phyloP scores from a whole-genome alignment of 208 protist genomes.

The Leishmania major region DNA sequence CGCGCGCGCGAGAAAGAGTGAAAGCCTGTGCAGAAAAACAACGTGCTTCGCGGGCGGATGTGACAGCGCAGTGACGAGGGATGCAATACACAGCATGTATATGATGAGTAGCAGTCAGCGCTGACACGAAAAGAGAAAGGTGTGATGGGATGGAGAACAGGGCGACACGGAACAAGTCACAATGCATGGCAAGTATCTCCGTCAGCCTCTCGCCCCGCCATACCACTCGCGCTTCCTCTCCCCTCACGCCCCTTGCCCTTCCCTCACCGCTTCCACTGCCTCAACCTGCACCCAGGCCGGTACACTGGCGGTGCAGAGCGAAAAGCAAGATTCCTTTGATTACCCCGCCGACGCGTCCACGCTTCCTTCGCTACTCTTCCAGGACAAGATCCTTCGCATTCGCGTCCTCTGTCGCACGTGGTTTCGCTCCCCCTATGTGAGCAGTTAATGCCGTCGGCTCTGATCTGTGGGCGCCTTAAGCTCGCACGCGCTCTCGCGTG shows the following conservation, averaged over 20 bases:
- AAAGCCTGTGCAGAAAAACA: neutral
- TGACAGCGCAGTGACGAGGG: neutral
- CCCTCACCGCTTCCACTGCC: neutral
- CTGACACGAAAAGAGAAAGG: neutral
- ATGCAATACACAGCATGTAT: neutral
- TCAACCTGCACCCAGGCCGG: neutral
- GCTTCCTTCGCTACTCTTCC: neutral
- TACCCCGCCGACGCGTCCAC: neutral
- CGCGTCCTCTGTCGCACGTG: neutral
- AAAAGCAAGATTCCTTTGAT: neutral
- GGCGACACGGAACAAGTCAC: neutral
- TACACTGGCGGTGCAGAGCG: neutral
- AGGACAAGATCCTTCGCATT: neutral
- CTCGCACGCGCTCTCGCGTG: constrained; percentile 2
- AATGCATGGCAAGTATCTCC: neutral
- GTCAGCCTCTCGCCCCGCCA: neutral
- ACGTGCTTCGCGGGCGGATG: too few species aligned
- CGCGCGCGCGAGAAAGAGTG: neutral
- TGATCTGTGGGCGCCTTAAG: neutral
- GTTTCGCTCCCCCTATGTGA: neutral
- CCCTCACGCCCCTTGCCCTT: neutral
- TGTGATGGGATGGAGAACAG: neutral
- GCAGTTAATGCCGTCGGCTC: neutral
- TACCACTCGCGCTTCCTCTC: neutral
- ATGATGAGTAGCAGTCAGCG: neutral